Evolutionary conservation across 2,329 filamentous ascomycete genomes (phyloP).

Genomic region (Fusarium sp.): DNA sequence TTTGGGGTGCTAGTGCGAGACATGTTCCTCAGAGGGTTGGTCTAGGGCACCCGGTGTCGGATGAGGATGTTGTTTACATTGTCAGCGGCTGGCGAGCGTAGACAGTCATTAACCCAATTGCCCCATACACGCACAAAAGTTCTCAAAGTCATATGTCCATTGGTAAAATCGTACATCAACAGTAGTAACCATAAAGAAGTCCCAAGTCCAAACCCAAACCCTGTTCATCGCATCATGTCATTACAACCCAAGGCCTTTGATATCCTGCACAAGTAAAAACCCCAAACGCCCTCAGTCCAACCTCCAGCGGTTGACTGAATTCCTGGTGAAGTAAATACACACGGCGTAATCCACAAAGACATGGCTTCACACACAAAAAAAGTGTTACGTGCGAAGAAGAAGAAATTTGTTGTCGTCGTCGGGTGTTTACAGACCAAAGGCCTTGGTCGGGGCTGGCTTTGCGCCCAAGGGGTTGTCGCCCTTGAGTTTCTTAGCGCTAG

Average conservation of each 20-base stretch:
- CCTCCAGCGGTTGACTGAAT: constrained; percentile 34
- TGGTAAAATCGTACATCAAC: constrained; percentile 37
- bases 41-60: constrained; percentile 80
- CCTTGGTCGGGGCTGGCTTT: constrained; percentile 48
- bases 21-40: constrained; percentile 96
- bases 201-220: constrained; percentile 26
- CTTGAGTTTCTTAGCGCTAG: constrained; percentile 71
- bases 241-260: constrained; percentile 41
- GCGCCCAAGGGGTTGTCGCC: constrained; percentile 58
- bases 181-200: constrained; percentile 31
- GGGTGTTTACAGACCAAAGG: constrained; percentile 34
- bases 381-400: constrained; percentile 9
- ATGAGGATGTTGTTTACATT: constrained; percentile 77
- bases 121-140: not conserved
- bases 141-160: constrained; percentile 26
- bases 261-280: constrained; percentile 43
- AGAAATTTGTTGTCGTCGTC: constrained; percentile 4
- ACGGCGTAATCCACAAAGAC: constrained; percentile 12
- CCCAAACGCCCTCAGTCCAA: constrained; percentile 31
- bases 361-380: constrained; percentile 16
- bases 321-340: constrained; percentile 32
- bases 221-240: constrained; percentile 47
- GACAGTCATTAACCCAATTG: not conserved
- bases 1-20: constrained; percentile 96
- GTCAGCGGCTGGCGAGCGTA: constrained; percentile 73